These are phyloP conservation scores for Blastomyces emzantsi DNA, from an alignment of 2,329 filamentous ascomycete species.

Conservation along the genomic window DNA sequence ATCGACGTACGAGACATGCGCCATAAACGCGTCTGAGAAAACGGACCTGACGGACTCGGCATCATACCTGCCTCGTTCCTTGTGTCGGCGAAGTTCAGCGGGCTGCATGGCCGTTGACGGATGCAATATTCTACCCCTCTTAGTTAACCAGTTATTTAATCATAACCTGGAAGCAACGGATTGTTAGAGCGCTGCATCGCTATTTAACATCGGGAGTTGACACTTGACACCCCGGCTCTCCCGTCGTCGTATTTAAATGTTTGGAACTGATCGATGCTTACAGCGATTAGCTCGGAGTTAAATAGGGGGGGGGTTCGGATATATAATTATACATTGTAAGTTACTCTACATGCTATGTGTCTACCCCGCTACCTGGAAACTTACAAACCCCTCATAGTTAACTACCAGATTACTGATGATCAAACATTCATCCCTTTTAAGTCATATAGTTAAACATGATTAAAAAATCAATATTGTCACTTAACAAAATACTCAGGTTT, in stretches of 20 bases:
- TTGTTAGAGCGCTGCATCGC: not conserved
- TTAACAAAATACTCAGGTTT: too few species aligned
- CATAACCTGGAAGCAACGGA: too few species aligned
- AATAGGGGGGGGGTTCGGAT: not conserved
- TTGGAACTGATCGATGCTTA: not conserved
- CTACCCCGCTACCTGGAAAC: too few species aligned
- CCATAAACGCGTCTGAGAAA: constrained; percentile 4
- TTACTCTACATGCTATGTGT: too few species aligned
- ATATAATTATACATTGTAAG: too few species aligned
- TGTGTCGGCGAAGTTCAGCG: constrained; percentile 3
- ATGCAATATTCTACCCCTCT: not conserved
- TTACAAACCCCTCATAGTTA: too few species aligned
- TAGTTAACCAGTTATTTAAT: not conserved
- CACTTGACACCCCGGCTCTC: not conserved
- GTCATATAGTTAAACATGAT: too few species aligned
- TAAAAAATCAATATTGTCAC: too few species aligned
- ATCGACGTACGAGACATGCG: constrained; percentile 3
- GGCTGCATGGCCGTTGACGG: not conserved
- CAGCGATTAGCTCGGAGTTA: not conserved
- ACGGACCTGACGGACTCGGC: not conserved
- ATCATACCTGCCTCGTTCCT: not conserved
- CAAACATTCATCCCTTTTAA: too few species aligned
- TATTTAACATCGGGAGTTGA: not conserved
- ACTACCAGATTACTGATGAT: too few species aligned
- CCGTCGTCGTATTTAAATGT: not conserved